Evolutionary conservation across 768 basidiomycete genomes (phyloP).

Genomic region (Sutorius australiensis): DNA sequence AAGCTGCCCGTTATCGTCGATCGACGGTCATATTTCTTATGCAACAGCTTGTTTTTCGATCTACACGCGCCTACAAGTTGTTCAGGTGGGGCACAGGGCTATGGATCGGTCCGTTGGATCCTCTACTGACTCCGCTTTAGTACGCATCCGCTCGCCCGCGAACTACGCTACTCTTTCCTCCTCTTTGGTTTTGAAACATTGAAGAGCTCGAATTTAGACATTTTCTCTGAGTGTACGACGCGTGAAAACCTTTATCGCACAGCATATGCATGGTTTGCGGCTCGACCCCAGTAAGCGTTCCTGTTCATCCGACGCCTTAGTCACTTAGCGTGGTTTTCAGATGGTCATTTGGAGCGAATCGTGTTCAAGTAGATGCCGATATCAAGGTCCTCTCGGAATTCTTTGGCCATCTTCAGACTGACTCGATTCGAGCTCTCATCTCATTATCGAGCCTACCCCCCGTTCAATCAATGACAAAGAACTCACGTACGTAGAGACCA

Average conservation of each 20-base stretch:
- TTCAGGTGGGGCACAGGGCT: slow-evolving; percentile 60
- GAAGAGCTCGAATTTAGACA: slow-evolving; percentile 82
- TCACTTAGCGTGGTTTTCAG: slow-evolving; percentile 38
- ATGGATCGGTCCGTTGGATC: not conserved
- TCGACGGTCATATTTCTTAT: slow-evolving; percentile 83
- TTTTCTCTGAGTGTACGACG: slow-evolving; percentile 70
- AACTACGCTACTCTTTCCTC: slow-evolving; percentile 85
- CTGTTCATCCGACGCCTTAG: not conserved
- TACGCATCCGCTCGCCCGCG: slow-evolving; percentile 87
- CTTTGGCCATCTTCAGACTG: slow-evolving; percentile 68
- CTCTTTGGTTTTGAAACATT: slow-evolving; percentile 91
- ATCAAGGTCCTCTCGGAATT: slow-evolving; percentile 86
- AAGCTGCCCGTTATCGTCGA: slow-evolving; percentile 87
- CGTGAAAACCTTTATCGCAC: slow-evolving; percentile 73
- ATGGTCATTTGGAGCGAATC: slow-evolving; percentile 95
- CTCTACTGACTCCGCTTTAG: slow-evolving; percentile 38
- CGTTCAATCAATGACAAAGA: slow-evolving; percentile 41
- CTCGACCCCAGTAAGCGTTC: slow-evolving; percentile 77
- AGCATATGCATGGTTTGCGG: slow-evolving; percentile 91
- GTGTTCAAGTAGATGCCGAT: slow-evolving; percentile 86
- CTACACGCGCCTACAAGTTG: slow-evolving; percentile 59
- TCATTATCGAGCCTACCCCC: slow-evolving; percentile 62
- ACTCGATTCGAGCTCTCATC: slow-evolving; percentile 57
- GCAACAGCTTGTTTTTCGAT: slow-evolving; percentile 80
- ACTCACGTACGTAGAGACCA: slow-evolving; percentile 36